These are phyloP conservation scores for Cladophialophora psammophila DNA, from an alignment of 2,329 filamentous ascomycete species.

Conservation along the genomic window DNA sequence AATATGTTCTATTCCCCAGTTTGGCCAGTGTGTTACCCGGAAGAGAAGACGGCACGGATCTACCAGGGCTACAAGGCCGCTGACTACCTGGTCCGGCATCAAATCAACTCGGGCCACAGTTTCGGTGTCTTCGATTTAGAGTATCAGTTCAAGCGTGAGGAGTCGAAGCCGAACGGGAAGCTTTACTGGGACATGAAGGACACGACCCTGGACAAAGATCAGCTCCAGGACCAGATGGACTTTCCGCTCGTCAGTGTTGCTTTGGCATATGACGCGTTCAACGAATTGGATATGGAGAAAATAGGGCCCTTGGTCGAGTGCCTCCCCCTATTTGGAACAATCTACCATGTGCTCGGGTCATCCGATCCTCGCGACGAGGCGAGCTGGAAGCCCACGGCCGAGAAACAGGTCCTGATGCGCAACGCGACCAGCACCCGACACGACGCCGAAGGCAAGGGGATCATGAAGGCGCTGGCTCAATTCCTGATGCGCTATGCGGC, in stretches of 20 bases:
- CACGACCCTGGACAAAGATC: conserved; percentile 22
- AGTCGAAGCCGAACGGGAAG: conserved; percentile 42
- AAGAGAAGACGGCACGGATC: conserved; percentile 26
- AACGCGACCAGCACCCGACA: conserved; percentile 48
- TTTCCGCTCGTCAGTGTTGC: conserved; percentile 51
- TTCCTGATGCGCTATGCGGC: conserved; percentile 50
- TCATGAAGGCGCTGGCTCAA: conserved; percentile 48
- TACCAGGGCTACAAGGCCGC: conserved; percentile 13
- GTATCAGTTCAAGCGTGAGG: conserved; percentile 47
- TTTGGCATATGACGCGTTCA: conserved; percentile 45
- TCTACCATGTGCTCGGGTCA: conserved; percentile 30
- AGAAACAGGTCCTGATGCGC: conserved; percentile 46
- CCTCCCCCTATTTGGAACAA: conserved; percentile 26
- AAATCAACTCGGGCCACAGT: conserved; percentile 46
- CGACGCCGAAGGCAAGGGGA: conserved; percentile 46
- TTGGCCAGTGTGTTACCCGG: conserved; percentile 34
- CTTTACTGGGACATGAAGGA: conserved; percentile 37
- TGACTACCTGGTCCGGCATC: conserved; percentile 46
- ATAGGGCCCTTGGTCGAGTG: conserved; percentile 38
- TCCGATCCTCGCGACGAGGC: conserved; percentile 37
- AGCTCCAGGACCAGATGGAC: conserved; percentile 46
- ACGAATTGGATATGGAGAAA: conserved; percentile 34
- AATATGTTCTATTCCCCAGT: conserved; percentile 38
- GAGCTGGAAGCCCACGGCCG: conserved; percentile 43
- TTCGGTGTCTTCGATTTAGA: conserved; percentile 52